Evolutionary conservation across 2,329 filamentous ascomycete genomes (phyloP).

Genomic region (Colletotrichum lindemuthianum): DNA sequence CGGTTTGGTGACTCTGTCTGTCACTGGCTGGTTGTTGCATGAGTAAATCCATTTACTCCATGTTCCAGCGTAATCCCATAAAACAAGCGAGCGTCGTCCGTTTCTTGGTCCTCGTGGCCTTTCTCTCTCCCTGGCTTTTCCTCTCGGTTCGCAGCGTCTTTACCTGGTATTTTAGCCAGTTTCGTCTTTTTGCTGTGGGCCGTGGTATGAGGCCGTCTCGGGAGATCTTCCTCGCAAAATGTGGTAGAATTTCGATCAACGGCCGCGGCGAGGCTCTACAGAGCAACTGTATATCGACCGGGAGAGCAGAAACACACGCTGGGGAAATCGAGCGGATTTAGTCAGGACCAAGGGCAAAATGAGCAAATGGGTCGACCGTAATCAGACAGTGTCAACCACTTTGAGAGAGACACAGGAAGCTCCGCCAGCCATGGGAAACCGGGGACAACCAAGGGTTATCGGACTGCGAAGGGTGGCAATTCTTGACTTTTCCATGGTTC

Average conservation of each 20-base stretch:
- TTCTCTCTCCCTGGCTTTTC: background rate
- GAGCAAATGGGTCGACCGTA: background rate
- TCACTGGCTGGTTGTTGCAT: background rate
- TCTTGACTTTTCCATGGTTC: background rate
- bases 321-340: background rate
- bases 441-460: no score
- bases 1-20: no score
- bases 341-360: background rate
- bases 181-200: background rate
- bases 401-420: no score
- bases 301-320: background rate
- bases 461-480: no score
- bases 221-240: slow-evolving; percentile 12
- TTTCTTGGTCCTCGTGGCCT: background rate
- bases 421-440: no score
- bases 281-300: no score
- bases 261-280: background rate
- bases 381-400: no score
- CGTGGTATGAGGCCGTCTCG: background rate
- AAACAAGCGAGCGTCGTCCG: background rate
- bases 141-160: background rate
- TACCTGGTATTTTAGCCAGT: background rate
- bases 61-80: background rate
- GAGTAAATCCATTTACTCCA: background rate
- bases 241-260: slow-evolving; percentile 17